phyloP scores from a whole-genome alignment of 1,139 yeast genomes.

The Ogataea hybrid region DNA sequence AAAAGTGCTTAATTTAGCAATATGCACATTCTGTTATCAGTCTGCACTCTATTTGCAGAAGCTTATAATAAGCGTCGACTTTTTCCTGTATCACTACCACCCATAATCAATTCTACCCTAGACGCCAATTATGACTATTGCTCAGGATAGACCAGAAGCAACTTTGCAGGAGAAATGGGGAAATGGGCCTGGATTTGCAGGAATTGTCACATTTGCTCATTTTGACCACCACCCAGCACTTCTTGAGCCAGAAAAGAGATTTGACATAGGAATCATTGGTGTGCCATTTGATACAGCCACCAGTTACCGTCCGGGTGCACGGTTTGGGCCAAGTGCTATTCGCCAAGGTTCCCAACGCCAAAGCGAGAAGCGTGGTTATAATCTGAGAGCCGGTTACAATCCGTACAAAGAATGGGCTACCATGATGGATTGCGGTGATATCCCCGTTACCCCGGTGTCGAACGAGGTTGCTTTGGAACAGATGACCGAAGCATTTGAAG shows the following conservation, averaged over 20 bases:
- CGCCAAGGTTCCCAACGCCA: slow-evolving; percentile 36
- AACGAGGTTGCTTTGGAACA: slow-evolving; percentile 48
- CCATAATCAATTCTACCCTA: background rate
- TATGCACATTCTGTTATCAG: background rate
- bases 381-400: slow-evolving; percentile 29
- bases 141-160: background rate
- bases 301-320: slow-evolving; percentile 37
- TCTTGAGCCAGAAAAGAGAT: slow-evolving; percentile 1
- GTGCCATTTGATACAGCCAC: background rate
- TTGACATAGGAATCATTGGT: background rate
- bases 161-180: slow-evolving; percentile 1
- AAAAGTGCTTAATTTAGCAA: background rate
- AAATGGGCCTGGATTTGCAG: background rate
- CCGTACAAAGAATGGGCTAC: slow-evolving; percentile 27
- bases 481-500: slow-evolving; percentile 43
- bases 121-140: background rate
- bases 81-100: background rate
- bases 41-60: background rate
- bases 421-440: slow-evolving; percentile 50
- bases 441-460: slow-evolving; percentile 50
- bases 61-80: background rate
- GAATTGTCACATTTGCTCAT: slow-evolving; percentile 1
- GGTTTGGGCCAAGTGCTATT: slow-evolving; percentile 45
- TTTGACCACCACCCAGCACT: slow-evolving; percentile 1
- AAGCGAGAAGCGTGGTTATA: slow-evolving; percentile 28